Base-by-base conservation (phyloP, 2,329 filamentous ascomycete species). In the Sclerotinia trifoliorum region DNA sequence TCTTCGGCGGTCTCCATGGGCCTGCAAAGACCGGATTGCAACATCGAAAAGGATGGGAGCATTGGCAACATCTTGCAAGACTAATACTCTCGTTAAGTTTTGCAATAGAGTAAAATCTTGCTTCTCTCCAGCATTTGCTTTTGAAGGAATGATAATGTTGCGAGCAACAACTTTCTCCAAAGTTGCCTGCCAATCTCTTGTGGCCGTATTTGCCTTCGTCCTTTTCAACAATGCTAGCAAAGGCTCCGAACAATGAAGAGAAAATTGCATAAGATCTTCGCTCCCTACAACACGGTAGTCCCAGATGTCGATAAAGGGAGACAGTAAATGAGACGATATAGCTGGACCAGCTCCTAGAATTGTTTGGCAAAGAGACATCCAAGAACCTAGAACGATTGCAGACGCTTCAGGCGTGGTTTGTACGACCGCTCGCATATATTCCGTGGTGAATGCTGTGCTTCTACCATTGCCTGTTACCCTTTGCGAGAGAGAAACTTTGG, bases 41-140 rank as follows among this genome's bases (percentile, higher is more conserved):
- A 82, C 78, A 65, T 82, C 79, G 63, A 83, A 81, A 7, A 84
- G 74, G 11, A 80, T 74, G 0, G 82, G 79, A 77, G 77, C 66
- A 79, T 82, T 78, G 7, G 77, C 75, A 35, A 80, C 62, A 66
- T 75, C 72, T 49, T 73, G 64, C 26, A 74, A 57, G 51, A 78
- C 70, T 48, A 72, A 65, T 17, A 71, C 64, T 66, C 68, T 73
- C 15, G 74, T 75, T 44, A 77, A 66, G 32, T 35, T 72, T 17
- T 65, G 61, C 13, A 78, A 55, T 56, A 78, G 56, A 24, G 70
- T 69, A 6, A 70, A 66, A 52, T 74, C 69, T 24, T 46, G 51
- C 46, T 72, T 69, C n/a, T 68, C 67, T 21, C 52, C 32, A 21
- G 70, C 61, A 48, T 65, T 69, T 29, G 71, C 64, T 54, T 76